A percentile compares a stretch with the other conserved stretches of the same genome.
These are phyloP conservation scores for Sporothrix dimorphospora DNA, from an alignment of 2,329 filamentous ascomycete species.

Conservation along the genomic window DNA sequence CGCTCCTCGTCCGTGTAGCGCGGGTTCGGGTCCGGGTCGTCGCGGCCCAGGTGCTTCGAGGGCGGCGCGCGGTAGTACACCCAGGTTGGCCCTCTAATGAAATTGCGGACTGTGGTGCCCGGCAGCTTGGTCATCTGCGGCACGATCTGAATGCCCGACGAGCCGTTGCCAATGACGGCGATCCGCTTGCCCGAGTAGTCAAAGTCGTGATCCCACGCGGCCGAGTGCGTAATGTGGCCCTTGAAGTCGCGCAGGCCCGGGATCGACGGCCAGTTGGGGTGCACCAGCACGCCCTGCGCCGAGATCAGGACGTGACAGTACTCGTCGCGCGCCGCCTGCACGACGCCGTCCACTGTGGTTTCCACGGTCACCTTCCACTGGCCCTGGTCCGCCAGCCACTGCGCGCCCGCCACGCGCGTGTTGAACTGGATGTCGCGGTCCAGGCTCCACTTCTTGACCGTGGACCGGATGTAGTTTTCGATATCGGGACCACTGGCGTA, in stretches of 20 bases:
- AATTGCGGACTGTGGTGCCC: conserved; percentile 18
- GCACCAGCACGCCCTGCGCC: conserved; percentile 22
- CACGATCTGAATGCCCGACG: conserved; percentile 40
- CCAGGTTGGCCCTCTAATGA: conserved; percentile 19
- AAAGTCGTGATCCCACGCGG: conserved; percentile 38
- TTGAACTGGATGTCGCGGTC: conserved; percentile 22
- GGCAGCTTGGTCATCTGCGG: conserved; percentile 24
- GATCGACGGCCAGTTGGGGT: conserved; percentile 26
- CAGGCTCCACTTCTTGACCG: conserved; percentile 22
- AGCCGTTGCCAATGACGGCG: conserved; percentile 46
- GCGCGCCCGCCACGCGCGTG: conserved; percentile 18
- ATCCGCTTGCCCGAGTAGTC: conserved; percentile 39
- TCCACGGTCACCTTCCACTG: conserved; percentile 23
- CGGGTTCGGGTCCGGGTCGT: conserved; percentile 24
- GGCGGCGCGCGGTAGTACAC: conserved; percentile 24
- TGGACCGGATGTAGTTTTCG: conserved; percentile 23
- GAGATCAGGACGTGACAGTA: conserved; percentile 18
- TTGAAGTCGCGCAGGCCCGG: conserved; percentile 37
- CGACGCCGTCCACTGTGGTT: background rate
- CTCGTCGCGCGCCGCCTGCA: conserved; percentile 17
- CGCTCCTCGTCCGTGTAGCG: conserved; percentile 19
- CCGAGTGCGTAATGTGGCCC: conserved; percentile 38
- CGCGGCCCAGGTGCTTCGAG: conserved; percentile 17
- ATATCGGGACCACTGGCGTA: conserved; percentile 23
- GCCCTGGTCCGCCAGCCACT: conserved; percentile 8